phyloP scores from a whole-genome alignment of 352 stramenopile genomes.

The Pythium dissotocum region DNA sequence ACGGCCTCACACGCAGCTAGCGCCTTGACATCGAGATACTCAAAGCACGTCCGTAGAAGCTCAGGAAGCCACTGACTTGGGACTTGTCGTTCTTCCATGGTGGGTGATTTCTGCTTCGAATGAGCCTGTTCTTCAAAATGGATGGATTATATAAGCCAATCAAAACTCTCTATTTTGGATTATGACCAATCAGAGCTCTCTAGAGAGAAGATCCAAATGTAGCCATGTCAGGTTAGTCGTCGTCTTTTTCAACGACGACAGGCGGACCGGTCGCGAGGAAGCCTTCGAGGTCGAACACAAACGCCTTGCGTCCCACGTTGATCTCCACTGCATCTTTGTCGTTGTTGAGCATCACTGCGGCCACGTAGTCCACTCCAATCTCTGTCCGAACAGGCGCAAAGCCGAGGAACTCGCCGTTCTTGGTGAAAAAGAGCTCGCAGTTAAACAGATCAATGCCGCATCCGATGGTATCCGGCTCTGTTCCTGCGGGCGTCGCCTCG shows the following conservation, averaged over 20 bases:
- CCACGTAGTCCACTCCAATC: constrained; percentile 11
- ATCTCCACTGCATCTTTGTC: constrained; percentile 33
- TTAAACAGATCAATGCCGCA: constrained; percentile 27
- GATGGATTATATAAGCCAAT: too few species aligned
- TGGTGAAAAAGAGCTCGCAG: constrained; percentile 38
- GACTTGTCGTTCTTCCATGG: too few species aligned
- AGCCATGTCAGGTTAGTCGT: too few species aligned
- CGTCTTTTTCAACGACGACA: too few species aligned
- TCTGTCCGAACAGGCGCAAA: constrained; percentile 12
- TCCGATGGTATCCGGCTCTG: constrained; percentile 22
- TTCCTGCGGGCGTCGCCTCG: neutral
- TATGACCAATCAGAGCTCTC: too few species aligned
- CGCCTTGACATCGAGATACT: constrained; percentile 31
- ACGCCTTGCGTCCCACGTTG: constrained; percentile 35
- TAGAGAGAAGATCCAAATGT: too few species aligned
- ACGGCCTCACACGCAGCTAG: constrained; percentile 30
- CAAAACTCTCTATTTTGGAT: too few species aligned
- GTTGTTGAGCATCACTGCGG: constrained; percentile 38
- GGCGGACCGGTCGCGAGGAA: too few species aligned
- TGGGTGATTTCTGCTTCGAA: too few species aligned
- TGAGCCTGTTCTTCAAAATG: too few species aligned
- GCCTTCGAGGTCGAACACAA: constrained; percentile 39
- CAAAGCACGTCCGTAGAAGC: constrained; percentile 26
- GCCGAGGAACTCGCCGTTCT: constrained; percentile 33
- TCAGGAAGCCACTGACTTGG: constrained; percentile 17